phyloP scores from a whole-genome alignment of 192 early-diverging fungal genomes.

The Backusella luteola region DNA sequence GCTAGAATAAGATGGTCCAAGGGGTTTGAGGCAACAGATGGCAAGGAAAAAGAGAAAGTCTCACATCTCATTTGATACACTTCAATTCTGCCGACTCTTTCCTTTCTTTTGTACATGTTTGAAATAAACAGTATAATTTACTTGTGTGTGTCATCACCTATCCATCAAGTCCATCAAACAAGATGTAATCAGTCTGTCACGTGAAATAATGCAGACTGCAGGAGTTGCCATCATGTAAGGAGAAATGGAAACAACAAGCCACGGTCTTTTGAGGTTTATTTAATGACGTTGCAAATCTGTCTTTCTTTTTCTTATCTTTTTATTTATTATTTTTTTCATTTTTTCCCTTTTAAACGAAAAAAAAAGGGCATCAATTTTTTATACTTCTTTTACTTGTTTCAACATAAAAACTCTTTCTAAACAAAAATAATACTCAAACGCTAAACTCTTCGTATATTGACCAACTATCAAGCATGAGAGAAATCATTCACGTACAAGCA shows the following conservation, averaged over 20 bases:
- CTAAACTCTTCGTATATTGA: not conserved
- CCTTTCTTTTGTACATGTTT: not conserved
- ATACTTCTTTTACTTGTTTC: not conserved
- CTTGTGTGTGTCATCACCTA: not conserved
- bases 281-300: constrained; percentile 7
- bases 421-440: not conserved
- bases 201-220: not conserved
- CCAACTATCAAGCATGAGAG: constrained; percentile 26
- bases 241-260: not conserved
- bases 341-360: constrained; percentile 4
- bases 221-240: not conserved
- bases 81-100: not conserved
- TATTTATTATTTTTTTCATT: not conserved
- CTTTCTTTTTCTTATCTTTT: not conserved
- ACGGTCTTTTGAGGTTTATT: not conserved
- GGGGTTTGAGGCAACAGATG: not conserved
- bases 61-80: not conserved
- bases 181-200: not conserved
- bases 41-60: not conserved
- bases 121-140: too few species aligned
- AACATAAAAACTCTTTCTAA: not conserved
- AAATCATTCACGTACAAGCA: constrained; percentile 40
- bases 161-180: not conserved
- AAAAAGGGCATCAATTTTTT: not conserved
- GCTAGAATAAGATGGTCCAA: not conserved